Evolutionary conservation across 306 rosid species (phyloP).

Genomic region (Fagus sylvatica): DNA sequence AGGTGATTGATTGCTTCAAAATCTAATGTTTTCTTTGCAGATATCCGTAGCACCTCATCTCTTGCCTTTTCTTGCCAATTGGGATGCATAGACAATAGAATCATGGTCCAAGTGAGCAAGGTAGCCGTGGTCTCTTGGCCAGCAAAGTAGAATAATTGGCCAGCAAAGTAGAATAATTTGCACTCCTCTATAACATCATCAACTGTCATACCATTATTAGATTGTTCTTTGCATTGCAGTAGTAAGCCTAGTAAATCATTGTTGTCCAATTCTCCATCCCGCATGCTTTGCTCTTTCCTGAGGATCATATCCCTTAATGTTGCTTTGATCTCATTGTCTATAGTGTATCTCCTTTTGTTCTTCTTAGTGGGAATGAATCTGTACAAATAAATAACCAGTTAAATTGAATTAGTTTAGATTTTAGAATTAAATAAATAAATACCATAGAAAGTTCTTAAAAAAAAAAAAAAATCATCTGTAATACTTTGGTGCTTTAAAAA

Average conservation of each 20-base stretch:
- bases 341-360: slow-evolving; percentile 35
- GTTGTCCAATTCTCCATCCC: slow-evolving; percentile 18
- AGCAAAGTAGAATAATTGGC: slow-evolving; percentile 53
- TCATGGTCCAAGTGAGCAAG: slow-evolving; percentile 48
- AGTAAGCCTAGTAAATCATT: slow-evolving; percentile 41
- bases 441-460: no score
- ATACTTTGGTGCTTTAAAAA: no score
- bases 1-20: slow-evolving; percentile 11
- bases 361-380: slow-evolving; percentile 46
- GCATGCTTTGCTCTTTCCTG: slow-evolving; percentile 30
- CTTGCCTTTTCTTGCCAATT: slow-evolving; percentile 57
- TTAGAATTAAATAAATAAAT: no score
- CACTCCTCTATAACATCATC: slow-evolving; percentile 59
- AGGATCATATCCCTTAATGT: slow-evolving; percentile 31
- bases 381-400: background rate
- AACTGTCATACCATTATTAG: slow-evolving; percentile 25
- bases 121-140: slow-evolving; percentile 51
- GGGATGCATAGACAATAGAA: slow-evolving; percentile 42
- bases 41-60: slow-evolving; percentile 27
- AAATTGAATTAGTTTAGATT: background rate
- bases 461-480: no score
- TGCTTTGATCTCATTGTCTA: slow-evolving; percentile 37
- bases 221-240: slow-evolving; percentile 24
- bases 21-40: slow-evolving; percentile 27
- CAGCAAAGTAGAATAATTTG: slow-evolving; percentile 55